Percentiles rank a stretch among this genome's conserved stretches.
These are phyloP conservation scores for Letharia lupina DNA, from an alignment of 495 filamentous ascomycete genomes.

Conservation along the genomic window DNA sequence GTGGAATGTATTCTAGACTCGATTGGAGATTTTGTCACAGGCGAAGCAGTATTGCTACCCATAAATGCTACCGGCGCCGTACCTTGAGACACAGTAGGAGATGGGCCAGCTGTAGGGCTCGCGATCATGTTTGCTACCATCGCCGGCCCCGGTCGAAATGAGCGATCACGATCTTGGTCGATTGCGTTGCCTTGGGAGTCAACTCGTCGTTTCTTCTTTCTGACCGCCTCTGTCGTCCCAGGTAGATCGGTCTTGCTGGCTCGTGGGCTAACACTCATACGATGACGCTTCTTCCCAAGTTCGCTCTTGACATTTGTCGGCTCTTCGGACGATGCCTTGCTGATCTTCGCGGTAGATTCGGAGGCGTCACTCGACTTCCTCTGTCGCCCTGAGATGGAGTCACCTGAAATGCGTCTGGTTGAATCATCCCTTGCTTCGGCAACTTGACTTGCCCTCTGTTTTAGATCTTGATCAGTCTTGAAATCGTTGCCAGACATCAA, in stretches of 20 bases:
- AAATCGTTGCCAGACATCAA: conserved; percentile 52
- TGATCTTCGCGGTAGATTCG: conserved; percentile 12
- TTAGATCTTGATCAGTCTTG: conserved; percentile 46
- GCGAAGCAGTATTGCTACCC: conserved; percentile 23
- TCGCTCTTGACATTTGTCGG: conserved; percentile 29
- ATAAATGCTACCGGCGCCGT: conserved; percentile 27
- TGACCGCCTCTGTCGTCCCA: conserved; percentile 35
- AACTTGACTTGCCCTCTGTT: conserved; percentile 24
- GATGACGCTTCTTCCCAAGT: conserved; percentile 52
- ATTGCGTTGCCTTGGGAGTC: conserved; percentile 29
- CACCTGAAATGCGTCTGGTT: conserved; percentile 39
- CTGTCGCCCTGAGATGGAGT: conserved; percentile 20
- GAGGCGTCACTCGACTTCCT: conserved; percentile 14
- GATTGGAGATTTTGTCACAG: conserved; percentile 19
- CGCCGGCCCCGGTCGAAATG: conserved; percentile 21
- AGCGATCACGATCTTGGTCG: conserved; percentile 17
- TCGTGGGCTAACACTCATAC: conserved; percentile 60
- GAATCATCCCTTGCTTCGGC: conserved; percentile 28
- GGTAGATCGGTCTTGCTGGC: conserved; percentile 45
- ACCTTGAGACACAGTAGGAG: conserved; percentile 28
- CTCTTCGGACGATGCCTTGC: conserved; percentile 15
- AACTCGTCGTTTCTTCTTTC: conserved; percentile 43
- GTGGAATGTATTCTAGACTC: conserved; percentile 9
- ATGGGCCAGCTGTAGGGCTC: conserved; percentile 21
- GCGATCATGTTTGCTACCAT: conserved; percentile 37